Base-by-base conservation (phyloP, 257 asterid species). In the Solanum appendiculatum region DNA sequence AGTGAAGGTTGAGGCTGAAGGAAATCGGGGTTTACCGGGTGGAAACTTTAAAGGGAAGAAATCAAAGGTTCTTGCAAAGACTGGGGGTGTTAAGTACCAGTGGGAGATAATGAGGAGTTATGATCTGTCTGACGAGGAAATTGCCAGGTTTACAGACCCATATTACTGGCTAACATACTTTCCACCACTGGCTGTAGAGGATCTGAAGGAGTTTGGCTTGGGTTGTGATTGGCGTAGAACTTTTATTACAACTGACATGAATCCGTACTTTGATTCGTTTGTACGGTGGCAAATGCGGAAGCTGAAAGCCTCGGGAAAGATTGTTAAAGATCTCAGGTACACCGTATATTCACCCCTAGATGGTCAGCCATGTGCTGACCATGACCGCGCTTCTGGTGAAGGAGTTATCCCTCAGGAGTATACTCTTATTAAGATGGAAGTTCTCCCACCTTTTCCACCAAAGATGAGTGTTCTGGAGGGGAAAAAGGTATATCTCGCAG, bases 311-410 rank as follows among this genome's bases (percentile, higher is more conserved):
- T 84, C 78, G 86, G 98, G 98, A 33, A 95, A 95, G 91, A 95
- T 97, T 69, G 99, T 94, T 9, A 97, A 97, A 89, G 99, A 94
- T 85, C 90, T 94, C 87, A 91, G 98, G 85, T 94, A 93, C 85
- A 86, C 98, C 18, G 74, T 95, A 66, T 97, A 92, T 88, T 95
- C 98, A n/a, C 99, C 99, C 18, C 85, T 93, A 87, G 98, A 97
- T 87, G 97, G 98, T 36, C 99, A 97, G 88, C 99, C 99, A 6
- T 97, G 99, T 84, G 99, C 99, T 0, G 99, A 97, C 90, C 98
- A 97, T 73, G 99, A 97, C 90, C 93, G 98, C 23, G 94, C 99
- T 68, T 95, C 98, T 5, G 99, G 99, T 31, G 99, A 97, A 94
- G 99, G 99, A 86, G 98, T 95, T 83, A 91, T 91, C 83, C 98